phyloP scores from a whole-genome alignment of 108 stramenopile species.

The Parietichytrium sp. region DNA sequence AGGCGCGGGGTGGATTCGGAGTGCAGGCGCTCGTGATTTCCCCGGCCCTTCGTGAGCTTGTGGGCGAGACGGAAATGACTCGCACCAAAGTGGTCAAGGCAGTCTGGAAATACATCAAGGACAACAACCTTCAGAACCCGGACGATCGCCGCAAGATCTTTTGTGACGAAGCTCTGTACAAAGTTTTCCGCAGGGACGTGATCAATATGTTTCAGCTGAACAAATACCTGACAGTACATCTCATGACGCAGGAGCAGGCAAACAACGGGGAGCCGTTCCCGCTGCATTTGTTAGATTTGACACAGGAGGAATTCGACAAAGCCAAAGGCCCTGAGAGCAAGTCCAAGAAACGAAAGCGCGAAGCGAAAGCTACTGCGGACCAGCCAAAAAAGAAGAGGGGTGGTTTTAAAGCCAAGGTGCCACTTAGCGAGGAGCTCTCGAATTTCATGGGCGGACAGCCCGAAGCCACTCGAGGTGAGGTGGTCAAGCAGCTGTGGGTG shows the following conservation, averaged over 20 bases:
- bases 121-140: slow-evolving; percentile 46
- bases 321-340: background rate
- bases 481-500: slow-evolving; percentile 43
- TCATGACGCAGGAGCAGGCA: background rate
- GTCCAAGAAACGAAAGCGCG: background rate
- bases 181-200: background rate
- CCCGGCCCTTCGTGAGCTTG: background rate
- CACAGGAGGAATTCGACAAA: background rate
- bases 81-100: slow-evolving; percentile 43
- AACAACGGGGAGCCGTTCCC: no score
- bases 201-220: slow-evolving; percentile 45
- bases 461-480: background rate
- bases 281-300: no score
- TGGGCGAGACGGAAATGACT: background rate
- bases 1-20: no score
- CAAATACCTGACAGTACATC: slow-evolving; percentile 23
- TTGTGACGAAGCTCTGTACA: slow-evolving; percentile 41
- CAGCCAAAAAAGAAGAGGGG: background rate
- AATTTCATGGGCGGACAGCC: slow-evolving; percentile 26
- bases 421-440: slow-evolving; percentile 10
- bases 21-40: no score
- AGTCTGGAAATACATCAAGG: slow-evolving; percentile 50
- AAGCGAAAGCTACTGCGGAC: background rate
- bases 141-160: slow-evolving; percentile 41
- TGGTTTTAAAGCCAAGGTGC: background rate